These are phyloP conservation scores for Aureobasidium sp. DNA, from an alignment of 2,329 filamentous ascomycete genomes.

Conservation along the genomic window DNA sequence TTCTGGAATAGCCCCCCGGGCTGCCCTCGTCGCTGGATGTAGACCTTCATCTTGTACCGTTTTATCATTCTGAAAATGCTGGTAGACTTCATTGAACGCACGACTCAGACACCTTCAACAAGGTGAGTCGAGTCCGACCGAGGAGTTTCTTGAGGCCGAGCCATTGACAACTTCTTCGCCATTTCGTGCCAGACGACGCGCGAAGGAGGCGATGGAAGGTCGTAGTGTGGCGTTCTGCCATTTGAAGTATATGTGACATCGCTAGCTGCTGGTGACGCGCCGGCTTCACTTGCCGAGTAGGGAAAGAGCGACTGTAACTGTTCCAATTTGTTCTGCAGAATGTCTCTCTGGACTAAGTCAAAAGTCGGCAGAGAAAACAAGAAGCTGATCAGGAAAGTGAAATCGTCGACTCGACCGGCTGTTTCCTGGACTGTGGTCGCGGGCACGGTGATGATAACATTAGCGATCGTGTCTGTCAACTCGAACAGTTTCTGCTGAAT, in stretches of 20 bases:
- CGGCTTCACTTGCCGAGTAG: conserved; percentile 11
- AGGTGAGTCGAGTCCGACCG: neutral
- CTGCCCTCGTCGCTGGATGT: neutral
- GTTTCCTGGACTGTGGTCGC: conserved; percentile 40
- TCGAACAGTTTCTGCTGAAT: conserved; percentile 54
- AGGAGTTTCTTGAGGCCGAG: neutral
- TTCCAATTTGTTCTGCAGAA: conserved; percentile 18
- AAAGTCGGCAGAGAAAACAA: conserved; percentile 17
- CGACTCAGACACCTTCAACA: neutral
- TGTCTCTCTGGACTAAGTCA: conserved; percentile 12
- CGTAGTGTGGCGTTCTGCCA: neutral
- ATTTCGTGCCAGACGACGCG: conserved; percentile 9
- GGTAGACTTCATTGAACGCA: neutral
- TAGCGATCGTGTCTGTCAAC: conserved; percentile 52
- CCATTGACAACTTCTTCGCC: conserved; percentile 13
- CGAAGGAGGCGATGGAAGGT: conserved; percentile 6
- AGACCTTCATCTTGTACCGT: neutral
- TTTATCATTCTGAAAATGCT: neutral
- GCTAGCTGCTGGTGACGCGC: conserved; percentile 4
- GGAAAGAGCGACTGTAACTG: conserved; percentile 14
- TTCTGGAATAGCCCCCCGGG: neutral
- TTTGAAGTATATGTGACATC: neutral
- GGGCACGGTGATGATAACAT: conserved; percentile 47
- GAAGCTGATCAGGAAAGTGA: conserved; percentile 23
- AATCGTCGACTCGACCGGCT: conserved; percentile 44